Conservation (phyloP, 495 filamentous ascomycete genomes). For the Aspergillus indologenus region DNA sequence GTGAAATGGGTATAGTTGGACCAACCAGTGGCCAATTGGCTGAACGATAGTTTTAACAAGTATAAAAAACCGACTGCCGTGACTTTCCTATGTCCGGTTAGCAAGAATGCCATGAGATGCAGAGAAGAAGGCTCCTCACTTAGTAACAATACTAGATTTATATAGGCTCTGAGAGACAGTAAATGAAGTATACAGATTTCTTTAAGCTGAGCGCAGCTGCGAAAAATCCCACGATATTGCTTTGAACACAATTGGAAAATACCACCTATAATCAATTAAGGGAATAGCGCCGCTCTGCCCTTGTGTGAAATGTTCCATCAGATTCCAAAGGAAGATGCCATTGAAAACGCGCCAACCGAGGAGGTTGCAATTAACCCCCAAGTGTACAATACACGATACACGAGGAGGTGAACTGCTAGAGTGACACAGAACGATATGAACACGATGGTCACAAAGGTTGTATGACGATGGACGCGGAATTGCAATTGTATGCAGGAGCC, state of each 20-base stretch:
- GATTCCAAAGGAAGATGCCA: slow-evolving; percentile 21
- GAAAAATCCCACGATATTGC: not conserved
- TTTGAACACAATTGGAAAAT: not conserved
- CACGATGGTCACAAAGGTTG: not conserved
- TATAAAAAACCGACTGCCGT: not conserved
- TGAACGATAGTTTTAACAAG: not conserved
- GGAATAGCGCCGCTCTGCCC: slow-evolving; percentile 2
- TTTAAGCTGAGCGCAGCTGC: not conserved
- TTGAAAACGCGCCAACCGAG: slow-evolving; percentile 7
- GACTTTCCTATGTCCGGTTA: not conserved
- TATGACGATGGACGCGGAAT: not conserved
- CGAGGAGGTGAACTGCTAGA: not conserved
- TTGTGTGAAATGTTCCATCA: slow-evolving; percentile 15
- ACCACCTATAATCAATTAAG: not conserved
- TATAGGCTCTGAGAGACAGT: not conserved
- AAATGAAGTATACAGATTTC: not conserved
- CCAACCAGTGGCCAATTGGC: slow-evolving; percentile 12
- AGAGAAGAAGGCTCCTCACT: not conserved
- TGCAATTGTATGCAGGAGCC: not conserved
- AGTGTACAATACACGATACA: not conserved
- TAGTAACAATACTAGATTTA: not conserved
- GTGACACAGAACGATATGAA: not conserved
- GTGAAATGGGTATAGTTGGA: slow-evolving; percentile 3
- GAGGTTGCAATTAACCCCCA: not conserved
- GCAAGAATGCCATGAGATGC: not conserved